Base-by-base conservation (phyloP, 2,329 filamentous ascomycete species). In the Venturiaceae sp. region DNA sequence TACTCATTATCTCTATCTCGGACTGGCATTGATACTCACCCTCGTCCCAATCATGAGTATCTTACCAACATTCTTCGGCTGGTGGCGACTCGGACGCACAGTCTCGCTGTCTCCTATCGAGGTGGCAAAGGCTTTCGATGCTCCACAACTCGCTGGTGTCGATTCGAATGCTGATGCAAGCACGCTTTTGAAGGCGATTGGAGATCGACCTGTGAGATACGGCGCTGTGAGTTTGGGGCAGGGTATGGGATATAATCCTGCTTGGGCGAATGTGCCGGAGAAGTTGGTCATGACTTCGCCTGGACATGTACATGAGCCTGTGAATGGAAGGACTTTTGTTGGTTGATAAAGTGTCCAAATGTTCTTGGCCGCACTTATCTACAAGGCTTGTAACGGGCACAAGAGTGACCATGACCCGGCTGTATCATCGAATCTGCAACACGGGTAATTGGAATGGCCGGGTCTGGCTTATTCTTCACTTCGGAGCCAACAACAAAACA, bases 41-140 rank as follows among this genome's bases (percentile, higher is more conserved):
- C 19, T 54, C 14, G 19, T 30, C n/a, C 23, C 52, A 21, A n/a
- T 54, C 14, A 11, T 54, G 3, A 16, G 23, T 30, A 39, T 54
- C 11, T 13, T 47, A 26, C 44, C 23, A 16, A 47, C 53, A 1
- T 36, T 56, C 19, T 21, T 19, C 16, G 53, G 53, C 33, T 56
- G 53, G 34, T 56, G 53, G 53, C 37, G 14, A 32, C 53, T 56
- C 2, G 53, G 53, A 9, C 23, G 53, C 13, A 4, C 14, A 5
- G 53, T 56, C 16, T 44, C 53, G n/a, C 16, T 56, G 53, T 41
- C 33, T 44, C 53, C 53, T 30, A 14, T 56, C 9, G 53, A 56
- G 36, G 23, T 36, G 3, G 53, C 34, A 1, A 37, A 44, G 28
- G 53, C 53, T n/a, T 44, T 56, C 36, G 53, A 28, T 14, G 53